These are phyloP conservation scores for Podaxis pistillaris DNA, from an alignment of 768 basidiomycete genomes.

Conservation along the genomic window DNA sequence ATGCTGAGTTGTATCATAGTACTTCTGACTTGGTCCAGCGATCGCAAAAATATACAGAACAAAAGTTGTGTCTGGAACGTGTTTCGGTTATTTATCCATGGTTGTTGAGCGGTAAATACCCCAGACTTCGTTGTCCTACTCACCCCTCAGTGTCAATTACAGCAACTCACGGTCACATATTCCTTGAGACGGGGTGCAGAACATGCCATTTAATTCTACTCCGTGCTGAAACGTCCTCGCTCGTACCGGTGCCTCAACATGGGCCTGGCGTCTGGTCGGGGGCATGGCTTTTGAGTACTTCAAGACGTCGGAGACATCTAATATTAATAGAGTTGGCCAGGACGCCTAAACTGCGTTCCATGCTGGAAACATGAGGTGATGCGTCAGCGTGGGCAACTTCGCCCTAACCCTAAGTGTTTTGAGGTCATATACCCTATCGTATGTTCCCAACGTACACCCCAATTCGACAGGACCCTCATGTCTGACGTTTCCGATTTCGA, in stretches of 20 bases:
- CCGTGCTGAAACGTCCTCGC: not conserved
- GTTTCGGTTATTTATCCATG: not conserved
- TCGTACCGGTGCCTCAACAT: not conserved
- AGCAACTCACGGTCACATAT: not conserved
- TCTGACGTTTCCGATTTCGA: too few species aligned
- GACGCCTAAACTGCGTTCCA: not conserved
- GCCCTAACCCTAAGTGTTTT: not conserved
- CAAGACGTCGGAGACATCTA: not conserved
- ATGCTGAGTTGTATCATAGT: not conserved
- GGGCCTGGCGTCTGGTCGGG: not conserved
- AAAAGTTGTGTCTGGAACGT: too few species aligned
- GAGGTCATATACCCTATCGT: not conserved
- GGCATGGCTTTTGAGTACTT: not conserved
- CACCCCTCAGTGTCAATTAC: not conserved
- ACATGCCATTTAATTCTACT: too few species aligned
- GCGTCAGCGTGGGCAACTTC: not conserved
- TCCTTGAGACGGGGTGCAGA: too few species aligned
- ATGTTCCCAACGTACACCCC: not conserved
- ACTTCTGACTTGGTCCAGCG: too few species aligned
- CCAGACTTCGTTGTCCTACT: not conserved
- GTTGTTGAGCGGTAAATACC: not conserved
- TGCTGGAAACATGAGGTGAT: not conserved
- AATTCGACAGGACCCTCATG: not conserved
- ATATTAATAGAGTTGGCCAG: not conserved
- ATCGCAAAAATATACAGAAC: too few species aligned